These are phyloP conservation scores for Debaryomyces robertsiae DNA, from an alignment of 1,139 yeast species.

Conservation along the genomic window DNA sequence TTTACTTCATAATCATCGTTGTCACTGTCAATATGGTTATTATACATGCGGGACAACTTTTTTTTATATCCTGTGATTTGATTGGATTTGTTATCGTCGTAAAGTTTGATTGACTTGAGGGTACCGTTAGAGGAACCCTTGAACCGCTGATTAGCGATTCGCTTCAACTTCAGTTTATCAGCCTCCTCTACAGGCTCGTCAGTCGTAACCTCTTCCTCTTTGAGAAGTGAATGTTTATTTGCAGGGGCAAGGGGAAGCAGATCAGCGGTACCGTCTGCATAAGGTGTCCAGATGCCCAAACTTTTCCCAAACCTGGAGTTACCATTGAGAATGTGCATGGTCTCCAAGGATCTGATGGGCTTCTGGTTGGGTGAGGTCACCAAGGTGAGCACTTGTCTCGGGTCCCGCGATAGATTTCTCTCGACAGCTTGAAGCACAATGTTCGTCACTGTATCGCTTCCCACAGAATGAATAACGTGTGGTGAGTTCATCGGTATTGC, in stretches of 20 bases:
- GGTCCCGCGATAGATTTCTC: conserved; percentile 48
- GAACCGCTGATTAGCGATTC: conserved; percentile 55
- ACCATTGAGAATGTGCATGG: conserved; percentile 61
- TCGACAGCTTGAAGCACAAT: conserved; percentile 63
- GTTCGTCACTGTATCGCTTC: conserved; percentile 48
- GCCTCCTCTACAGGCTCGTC: conserved; percentile 14
- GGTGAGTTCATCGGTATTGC: conserved; percentile 73
- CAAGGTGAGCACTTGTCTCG: conserved; percentile 30
- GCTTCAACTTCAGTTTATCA: conserved; percentile 25
- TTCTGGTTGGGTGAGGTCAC: conserved; percentile 33
- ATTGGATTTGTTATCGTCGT: conserved; percentile 31
- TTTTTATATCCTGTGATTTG: conserved; percentile 14
- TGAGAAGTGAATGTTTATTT: conserved; percentile 30
- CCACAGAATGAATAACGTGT: conserved; percentile 60
- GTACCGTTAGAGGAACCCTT: conserved; percentile 51
- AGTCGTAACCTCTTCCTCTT: conserved; percentile 13
- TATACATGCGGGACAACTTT: conserved; percentile 11
- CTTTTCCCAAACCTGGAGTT: conserved; percentile 60
- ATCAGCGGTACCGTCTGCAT: conserved; percentile 68
- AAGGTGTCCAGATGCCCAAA: conserved; percentile 69
- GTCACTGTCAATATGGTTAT: conserved; percentile 15
- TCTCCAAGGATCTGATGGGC: conserved; percentile 55
- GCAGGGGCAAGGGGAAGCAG: conserved; percentile 56
- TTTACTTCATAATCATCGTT: conserved; percentile 23
- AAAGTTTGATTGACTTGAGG: conserved; percentile 34